Percentiles rank a stretch among this genome's conserved stretches.
Evolutionary conservation across 2,329 filamentous ascomycete species (phyloP).

Genomic region (Fusarium denticulatum): DNA sequence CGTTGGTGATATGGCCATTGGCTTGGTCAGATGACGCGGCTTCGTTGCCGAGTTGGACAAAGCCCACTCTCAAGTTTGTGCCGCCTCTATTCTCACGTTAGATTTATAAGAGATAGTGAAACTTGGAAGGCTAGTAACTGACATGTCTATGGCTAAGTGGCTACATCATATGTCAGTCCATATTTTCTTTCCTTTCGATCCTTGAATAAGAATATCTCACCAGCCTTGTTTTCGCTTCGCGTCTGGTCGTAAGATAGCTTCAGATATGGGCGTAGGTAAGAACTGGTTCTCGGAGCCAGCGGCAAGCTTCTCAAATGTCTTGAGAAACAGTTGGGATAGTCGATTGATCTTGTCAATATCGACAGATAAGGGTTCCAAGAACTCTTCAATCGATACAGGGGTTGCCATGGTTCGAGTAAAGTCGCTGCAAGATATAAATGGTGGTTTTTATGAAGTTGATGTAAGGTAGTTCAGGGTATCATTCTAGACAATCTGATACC

Average conservation of each 20-base stretch:
- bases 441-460: not conserved
- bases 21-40: conserved; percentile 27
- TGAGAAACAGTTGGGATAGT: conserved; percentile 59
- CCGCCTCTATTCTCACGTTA: conserved; percentile 67
- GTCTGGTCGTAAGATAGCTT: conserved; percentile 64
- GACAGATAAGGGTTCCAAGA: conserved; percentile 62
- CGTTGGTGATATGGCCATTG: conserved; percentile 16
- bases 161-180: conserved; percentile 49
- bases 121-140: conserved; percentile 44
- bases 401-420: conserved; percentile 20
- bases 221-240: conserved; percentile 55
- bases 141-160: conserved; percentile 74
- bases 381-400: conserved; percentile 50
- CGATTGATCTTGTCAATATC: conserved; percentile 56
- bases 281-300: conserved; percentile 66
- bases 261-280: conserved; percentile 69
- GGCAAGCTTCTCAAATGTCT: conserved; percentile 61
- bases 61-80: conserved; percentile 74
- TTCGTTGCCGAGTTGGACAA: conserved; percentile 67
- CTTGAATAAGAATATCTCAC: conserved; percentile 52
- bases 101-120: not conserved
- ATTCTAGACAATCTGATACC: conserved; percentile 4
- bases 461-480: conserved; percentile 19
- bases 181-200: not conserved
- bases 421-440: not conserved